A percentile compares a stretch with the other conserved stretches of the same genome.
Conservation (phyloP, 192 early-diverging fungal species). For the Backusella tarrabulga region DNA sequence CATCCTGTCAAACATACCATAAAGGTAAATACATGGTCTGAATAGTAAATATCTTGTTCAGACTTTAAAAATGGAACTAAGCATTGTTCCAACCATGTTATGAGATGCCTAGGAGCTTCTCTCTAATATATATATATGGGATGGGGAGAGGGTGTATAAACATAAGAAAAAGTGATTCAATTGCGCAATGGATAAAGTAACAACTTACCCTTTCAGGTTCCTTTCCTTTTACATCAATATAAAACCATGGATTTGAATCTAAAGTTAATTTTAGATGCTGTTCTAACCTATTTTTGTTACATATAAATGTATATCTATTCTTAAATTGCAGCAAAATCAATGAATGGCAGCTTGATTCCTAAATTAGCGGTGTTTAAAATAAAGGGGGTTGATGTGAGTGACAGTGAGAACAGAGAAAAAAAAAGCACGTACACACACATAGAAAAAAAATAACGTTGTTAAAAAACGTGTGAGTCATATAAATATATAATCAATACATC, state of each 20-base stretch:
- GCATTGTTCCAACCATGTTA: background rate
- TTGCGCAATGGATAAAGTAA: background rate
- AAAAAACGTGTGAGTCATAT: background rate
- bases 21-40: slow-evolving; percentile 15
- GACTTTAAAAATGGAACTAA: slow-evolving; percentile 12
- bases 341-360: slow-evolving; percentile 7
- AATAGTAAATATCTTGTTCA: background rate
- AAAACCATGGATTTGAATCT: background rate
- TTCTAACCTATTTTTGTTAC: slow-evolving; percentile 11
- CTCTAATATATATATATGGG: background rate
- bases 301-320: slow-evolving; percentile 29
- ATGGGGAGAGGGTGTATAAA: too few species aligned
- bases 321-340: slow-evolving; percentile 23
- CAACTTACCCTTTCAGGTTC: slow-evolving; percentile 17
- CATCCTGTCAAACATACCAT: slow-evolving; percentile 37
- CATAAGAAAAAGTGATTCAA: background rate
- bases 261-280: slow-evolving; percentile 17
- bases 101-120: background rate
- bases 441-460: background rate
- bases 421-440: background rate
- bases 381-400: background rate
- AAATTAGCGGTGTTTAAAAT: background rate
- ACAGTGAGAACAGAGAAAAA: background rate
- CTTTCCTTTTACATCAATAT: slow-evolving; percentile 24
- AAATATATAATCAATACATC: background rate